Base-by-base conservation (phyloP, 768 basidiomycete genomes). In the Arthromyces matolae region DNA sequence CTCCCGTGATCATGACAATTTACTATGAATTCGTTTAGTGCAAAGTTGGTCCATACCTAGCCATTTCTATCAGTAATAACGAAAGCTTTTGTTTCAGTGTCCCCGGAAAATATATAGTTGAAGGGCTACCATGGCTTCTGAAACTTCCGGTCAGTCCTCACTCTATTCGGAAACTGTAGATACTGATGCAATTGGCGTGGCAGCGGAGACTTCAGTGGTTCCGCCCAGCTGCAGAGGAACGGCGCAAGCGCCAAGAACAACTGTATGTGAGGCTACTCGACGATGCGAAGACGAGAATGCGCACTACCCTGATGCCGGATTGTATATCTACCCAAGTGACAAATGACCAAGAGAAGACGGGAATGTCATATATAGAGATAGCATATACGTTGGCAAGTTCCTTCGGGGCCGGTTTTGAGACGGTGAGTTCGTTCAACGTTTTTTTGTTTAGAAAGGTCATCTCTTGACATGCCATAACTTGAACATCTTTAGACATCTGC, bases 81-180 rank as follows among this genome's bases (percentile, higher is more conserved):
- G 27, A 42, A 34, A 3, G 14, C 1, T 7, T n/a, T n/a, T n/a
- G n/a, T n/a, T 34, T 2, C 18, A 76, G 75, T 41, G 73, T 76
- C 47, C 75, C 73, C 2, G 73, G 75, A 23, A 77, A 75, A 56
- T 75, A 73, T 42, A 47, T 77, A 3, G 75, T 77, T 10, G 75
- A 77, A 56, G 71, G 71, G 1, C 68, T 71, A 67, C 74, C 75
- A 0, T 74, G 73, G 67, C 64, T 77, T 2, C 58, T 75, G 4
- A 71, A 70, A 43, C 64, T 77, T 18, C 75, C 75, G 9, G 71
- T 71, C 57, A 34, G 65, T 49, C 7, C 4, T 10, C 9, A 9
- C 9, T n/a, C 7, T 39, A 7, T 8, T 19, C 14, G 45, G 2
- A 27, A 16, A 6, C 10, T 20, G 14, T 9, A n/a, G n/a, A 24